Conservation (phyloP, 2,329 filamentous ascomycete species). For the Fusarium illudens region DNA sequence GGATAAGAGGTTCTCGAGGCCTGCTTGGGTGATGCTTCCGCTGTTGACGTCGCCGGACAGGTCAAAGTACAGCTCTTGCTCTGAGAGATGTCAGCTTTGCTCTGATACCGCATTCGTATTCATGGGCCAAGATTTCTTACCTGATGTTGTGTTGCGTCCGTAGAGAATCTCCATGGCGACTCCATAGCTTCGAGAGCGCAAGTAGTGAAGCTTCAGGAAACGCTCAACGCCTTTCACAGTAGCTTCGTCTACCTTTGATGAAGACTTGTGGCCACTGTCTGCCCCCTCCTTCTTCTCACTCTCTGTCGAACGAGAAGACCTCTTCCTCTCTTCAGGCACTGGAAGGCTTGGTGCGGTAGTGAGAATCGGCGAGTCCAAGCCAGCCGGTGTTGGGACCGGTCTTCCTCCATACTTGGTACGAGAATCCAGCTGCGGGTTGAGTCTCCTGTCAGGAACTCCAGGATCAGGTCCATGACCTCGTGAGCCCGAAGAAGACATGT, state of each 20-base stretch:
- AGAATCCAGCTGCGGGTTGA: not conserved
- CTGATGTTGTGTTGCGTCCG: not conserved
- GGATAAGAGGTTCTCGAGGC: not conserved
- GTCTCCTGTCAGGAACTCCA: not conserved
- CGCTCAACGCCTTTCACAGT: conserved; percentile 2
- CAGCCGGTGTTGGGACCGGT: not conserved
- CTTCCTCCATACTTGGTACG: conserved; percentile 1
- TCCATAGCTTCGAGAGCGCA: conserved; percentile 1
- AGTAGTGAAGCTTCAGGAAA: conserved; percentile 12
- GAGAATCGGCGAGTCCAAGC: not conserved
- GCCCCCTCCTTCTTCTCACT: not conserved
- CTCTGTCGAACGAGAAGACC: not conserved
- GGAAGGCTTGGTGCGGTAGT: not conserved
- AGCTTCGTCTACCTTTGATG: conserved; percentile 4
- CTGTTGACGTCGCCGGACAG: not conserved
- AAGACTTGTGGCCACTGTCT: not conserved
- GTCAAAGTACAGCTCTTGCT: conserved; percentile 14
- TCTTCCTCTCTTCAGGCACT: not conserved
- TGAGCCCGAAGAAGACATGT: not conserved
- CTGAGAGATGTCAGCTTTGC: not conserved
- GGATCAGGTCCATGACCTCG: not conserved
- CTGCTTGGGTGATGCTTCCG: not conserved
- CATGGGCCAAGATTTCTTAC: not conserved
- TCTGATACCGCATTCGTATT: not conserved
- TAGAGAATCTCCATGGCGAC: conserved; percentile 13